These are phyloP conservation scores for Candida nonsorbophila DNA, from an alignment of 805 yeast genomes.

Conservation along the genomic window DNA sequence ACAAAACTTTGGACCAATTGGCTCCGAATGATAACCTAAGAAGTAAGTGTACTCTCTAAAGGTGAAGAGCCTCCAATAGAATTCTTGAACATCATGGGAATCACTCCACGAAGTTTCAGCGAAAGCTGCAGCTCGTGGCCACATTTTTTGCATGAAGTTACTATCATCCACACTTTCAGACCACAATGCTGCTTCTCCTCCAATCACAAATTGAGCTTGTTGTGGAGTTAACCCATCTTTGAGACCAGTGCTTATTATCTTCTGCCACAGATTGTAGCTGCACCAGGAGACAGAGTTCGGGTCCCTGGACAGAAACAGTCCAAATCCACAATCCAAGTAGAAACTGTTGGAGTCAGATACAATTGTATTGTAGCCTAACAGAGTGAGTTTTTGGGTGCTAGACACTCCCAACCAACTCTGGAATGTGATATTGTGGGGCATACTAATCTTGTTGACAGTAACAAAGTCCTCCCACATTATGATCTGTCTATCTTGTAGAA, in stretches of 20 bases:
- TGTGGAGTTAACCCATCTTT: conserved; percentile 21
- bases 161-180: conserved; percentile 30
- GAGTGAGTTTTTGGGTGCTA: conserved; percentile 22
- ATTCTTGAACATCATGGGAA: conserved; percentile 19
- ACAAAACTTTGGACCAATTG: conserved; percentile 34
- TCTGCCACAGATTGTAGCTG: conserved; percentile 42
- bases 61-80: conserved; percentile 29
- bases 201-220: conserved; percentile 25
- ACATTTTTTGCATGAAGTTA: conserved; percentile 23
- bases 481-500: conserved; percentile 20
- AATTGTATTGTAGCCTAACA: conserved; percentile 32
- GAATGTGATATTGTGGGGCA: conserved; percentile 27
- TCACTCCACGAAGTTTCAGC: conserved; percentile 40
- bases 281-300: no score
- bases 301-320: conserved; percentile 39
- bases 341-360: conserved; percentile 26
- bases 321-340: conserved; percentile 39
- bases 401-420: conserved; percentile 26
- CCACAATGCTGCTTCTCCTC: conserved; percentile 38
- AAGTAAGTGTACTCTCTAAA: conserved; percentile 35
- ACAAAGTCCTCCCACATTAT: conserved; percentile 40
- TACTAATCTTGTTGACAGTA: conserved; percentile 12
- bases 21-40: conserved; percentile 24
- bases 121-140: conserved; percentile 39
- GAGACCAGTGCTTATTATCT: conserved; percentile 33